A percentile compares a stretch with the other conserved stretches of the same genome.
phyloP scores from a whole-genome alignment of 1,139 yeast species.

The Geotrichum reessii region DNA sequence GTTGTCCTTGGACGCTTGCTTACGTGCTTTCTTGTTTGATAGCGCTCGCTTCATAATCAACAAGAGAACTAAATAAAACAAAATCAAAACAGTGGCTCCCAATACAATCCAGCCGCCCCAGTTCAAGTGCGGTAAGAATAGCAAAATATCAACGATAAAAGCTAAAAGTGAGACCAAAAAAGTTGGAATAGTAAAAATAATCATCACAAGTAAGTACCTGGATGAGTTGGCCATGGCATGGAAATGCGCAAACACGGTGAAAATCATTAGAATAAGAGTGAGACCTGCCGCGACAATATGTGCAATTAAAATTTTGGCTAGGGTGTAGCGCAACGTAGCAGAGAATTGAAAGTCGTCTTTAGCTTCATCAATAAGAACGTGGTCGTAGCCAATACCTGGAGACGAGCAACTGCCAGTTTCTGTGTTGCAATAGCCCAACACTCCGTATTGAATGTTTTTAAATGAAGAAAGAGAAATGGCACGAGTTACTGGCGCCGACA shows the following conservation, averaged over 20 bases:
- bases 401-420: constrained; percentile 45
- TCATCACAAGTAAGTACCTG: constrained; percentile 37
- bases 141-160: constrained; percentile 49
- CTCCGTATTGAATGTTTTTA: constrained; percentile 63
- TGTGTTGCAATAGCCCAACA: constrained; percentile 69
- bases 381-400: constrained; percentile 48
- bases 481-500: constrained; percentile 59
- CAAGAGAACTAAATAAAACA: constrained; percentile 39
- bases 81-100: constrained; percentile 42
- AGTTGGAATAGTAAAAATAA: constrained; percentile 44
- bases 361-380: constrained; percentile 28
- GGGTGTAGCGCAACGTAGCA: constrained; percentile 53
- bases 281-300: constrained; percentile 81
- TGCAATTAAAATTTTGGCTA: constrained; percentile 67
- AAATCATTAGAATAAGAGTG: constrained; percentile 48
- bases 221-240: constrained; percentile 37
- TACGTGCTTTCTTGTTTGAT: constrained; percentile 43
- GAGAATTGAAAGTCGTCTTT: constrained; percentile 46
- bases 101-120: constrained; percentile 54
- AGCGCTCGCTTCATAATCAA: constrained; percentile 51
- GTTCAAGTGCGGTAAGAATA: constrained; percentile 48
- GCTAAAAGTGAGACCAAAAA: constrained; percentile 47
- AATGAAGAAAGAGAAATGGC: constrained; percentile 47
- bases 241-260: constrained; percentile 39
- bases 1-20: constrained; percentile 27